These are phyloP conservation scores for Peronospora belbahrii DNA, from an alignment of 352 stramenopile genomes.

Conservation along the genomic window DNA sequence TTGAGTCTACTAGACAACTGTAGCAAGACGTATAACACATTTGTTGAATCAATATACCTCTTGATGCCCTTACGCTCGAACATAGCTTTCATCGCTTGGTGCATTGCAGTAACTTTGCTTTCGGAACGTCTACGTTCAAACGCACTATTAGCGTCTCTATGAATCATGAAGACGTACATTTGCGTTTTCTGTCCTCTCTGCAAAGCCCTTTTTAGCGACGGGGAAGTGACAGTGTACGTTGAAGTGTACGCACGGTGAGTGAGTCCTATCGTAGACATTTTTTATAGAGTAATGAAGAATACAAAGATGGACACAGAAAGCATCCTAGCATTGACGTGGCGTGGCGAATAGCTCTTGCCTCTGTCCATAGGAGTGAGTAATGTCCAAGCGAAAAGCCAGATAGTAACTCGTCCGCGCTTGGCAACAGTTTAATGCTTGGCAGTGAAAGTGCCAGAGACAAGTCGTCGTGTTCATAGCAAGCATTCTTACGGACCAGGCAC, in stretches of 20 bases:
- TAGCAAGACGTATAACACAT: too few species aligned
- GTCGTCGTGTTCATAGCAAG: background rate
- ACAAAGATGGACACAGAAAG: conserved; percentile 9
- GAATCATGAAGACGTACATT: conserved; percentile 3
- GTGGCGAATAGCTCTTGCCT: conserved; percentile 7
- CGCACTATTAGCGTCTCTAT: background rate
- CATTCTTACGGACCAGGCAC: background rate
- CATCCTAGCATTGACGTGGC: conserved; percentile 14
- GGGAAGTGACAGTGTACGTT: conserved; percentile 18
- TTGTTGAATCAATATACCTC: too few species aligned
- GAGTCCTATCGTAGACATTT: conserved; percentile 22
- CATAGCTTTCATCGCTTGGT: too few species aligned
- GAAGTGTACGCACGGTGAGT: conserved; percentile 14
- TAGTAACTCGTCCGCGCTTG: conserved; percentile 9
- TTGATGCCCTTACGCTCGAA: too few species aligned
- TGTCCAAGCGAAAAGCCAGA: too few species aligned
- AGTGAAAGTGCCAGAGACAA: too few species aligned
- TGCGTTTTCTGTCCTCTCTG: conserved; percentile 5
- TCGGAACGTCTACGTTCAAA: too few species aligned
- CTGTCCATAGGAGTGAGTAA: conserved; percentile 16
- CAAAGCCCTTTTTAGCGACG: conserved; percentile 10
- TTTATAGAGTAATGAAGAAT: conserved; percentile 11
- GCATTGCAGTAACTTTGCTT: too few species aligned
- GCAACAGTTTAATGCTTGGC: too few species aligned
- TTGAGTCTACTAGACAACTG: too few species aligned